Evolutionary conservation across 2,329 filamentous ascomycete species (phyloP).

Genomic region (Cladophialophora yegresii): DNA sequence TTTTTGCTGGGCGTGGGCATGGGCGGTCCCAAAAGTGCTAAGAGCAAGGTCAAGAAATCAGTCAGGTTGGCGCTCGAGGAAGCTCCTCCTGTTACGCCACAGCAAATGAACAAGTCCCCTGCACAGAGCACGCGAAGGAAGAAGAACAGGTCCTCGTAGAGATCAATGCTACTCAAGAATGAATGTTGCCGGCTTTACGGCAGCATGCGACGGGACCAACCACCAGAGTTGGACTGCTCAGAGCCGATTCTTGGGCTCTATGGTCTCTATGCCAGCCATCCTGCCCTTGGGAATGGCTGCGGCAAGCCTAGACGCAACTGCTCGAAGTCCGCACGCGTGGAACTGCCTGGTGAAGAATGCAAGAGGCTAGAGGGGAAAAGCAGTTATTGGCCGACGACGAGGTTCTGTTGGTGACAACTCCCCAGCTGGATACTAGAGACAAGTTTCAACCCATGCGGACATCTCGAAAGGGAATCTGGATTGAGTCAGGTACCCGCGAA

Average conservation of each 20-base stretch:
- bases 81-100: conserved; percentile 24
- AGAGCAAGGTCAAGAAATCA: conserved; percentile 26
- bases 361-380: neutral
- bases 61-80: conserved; percentile 22
- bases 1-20: conserved; percentile 61
- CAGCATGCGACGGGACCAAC: neutral
- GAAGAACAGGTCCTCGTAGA: conserved; percentile 27
- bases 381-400: neutral
- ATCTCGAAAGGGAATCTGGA: neutral
- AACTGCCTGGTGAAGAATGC: neutral
- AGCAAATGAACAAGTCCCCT: conserved; percentile 29
- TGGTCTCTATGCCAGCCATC: neutral
- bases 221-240: neutral
- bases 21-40: conserved; percentile 23
- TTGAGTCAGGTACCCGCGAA: neutral
- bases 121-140: conserved; percentile 31
- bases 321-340: neutral
- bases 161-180: neutral
- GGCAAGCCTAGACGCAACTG: neutral
- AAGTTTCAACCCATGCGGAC: neutral
- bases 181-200: neutral
- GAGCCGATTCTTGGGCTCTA: no score
- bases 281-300: neutral
- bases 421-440: neutral
- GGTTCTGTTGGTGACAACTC: neutral